A percentile compares a stretch with the other conserved stretches of the same genome.
Evolutionary conservation across 345 rosid genomes (phyloP).

Genomic region (Acer campestre): DNA sequence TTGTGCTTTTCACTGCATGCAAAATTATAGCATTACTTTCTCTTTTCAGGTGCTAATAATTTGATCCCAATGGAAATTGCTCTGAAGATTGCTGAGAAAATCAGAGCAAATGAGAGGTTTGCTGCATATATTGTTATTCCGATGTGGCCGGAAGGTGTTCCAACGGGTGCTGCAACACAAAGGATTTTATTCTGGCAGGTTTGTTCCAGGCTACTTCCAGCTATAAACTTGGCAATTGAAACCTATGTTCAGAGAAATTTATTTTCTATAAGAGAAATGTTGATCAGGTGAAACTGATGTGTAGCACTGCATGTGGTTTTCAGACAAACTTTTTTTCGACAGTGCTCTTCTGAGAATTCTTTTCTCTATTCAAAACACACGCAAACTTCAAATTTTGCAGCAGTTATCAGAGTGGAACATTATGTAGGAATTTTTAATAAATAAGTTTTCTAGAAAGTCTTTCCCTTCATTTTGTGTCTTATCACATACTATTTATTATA

Average conservation of each 20-base stretch:
- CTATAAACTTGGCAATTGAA: conserved; percentile 14
- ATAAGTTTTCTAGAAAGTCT: neutral
- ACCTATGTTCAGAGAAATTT: conserved; percentile 3
- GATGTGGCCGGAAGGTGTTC: conserved; percentile 98
- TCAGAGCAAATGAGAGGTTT: conserved; percentile 86
- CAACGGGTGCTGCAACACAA: conserved; percentile 88
- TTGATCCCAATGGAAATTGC: conserved; percentile 98
- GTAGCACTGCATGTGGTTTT: neutral
- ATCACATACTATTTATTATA: no score
- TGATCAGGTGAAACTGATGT: neutral
- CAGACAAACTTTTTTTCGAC: neutral
- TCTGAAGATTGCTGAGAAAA: conserved; percentile 84
- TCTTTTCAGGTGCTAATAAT: conserved; percentile 79
- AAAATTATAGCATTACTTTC: conserved; percentile 4
- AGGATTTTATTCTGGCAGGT: conserved; percentile 99
- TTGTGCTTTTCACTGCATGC: conserved; percentile 3
- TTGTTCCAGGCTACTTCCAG: conserved; percentile 53
- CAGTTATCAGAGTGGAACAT: neutral
- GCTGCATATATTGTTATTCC: conserved; percentile 91
- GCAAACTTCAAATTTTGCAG: neutral
- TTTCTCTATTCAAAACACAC: neutral
- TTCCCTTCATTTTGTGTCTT: neutral
- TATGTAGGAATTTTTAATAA: neutral
- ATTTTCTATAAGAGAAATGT: neutral
- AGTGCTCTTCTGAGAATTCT: neutral